Base-by-base conservation (phyloP, 495 filamentous ascomycete genomes). In the Penicillium chermesinum region DNA sequence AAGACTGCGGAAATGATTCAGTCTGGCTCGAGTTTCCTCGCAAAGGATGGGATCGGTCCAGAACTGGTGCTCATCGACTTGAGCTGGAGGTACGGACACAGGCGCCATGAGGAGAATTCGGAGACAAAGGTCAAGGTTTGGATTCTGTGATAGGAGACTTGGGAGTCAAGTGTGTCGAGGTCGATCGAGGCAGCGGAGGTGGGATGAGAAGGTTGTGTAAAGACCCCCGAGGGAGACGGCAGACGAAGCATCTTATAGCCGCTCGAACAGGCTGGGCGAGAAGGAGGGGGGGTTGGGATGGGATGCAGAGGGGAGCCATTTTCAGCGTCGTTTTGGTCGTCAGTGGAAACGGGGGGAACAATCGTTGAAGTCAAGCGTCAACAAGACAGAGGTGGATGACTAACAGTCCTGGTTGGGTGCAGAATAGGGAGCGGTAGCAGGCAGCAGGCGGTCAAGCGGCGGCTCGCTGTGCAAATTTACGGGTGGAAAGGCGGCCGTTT, bases 11-110 rank as follows among this genome's bases (percentile, higher is more conserved):
- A 57, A 61, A 56, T 67, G 33, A 37, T 65, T 42, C 6, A 67
- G 54, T 52, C 62, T 62, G 3, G 58, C 47, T 60, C 48, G 46
- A 55, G 57, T 62, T 49, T 62, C 55, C 48, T 65, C 52, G 37
- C 46, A 61, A 49, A 68, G 61, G 30, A 68, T 66, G 18, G 61
- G 56, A 38, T 66, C 46, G 42, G 60, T 61, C 65, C 48, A 68
- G 51, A 52, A 57, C 40, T 68, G 30, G 46, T 62, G 48, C 35
- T 65, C 34, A 54, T 56, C 36, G n/a, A 2, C 15, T 16, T 67
- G 33, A 49, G 58, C 56, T 1, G 44, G 43, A 22, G 43, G 52
- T 27, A 58, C 21, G 38, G 41, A 41, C 16, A 32, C 7, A 52
- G 49, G 41, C 27, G 43, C 52, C 44, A 60, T 59, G 7, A 16